These are phyloP conservation scores for Elaeagnus macrophylla DNA, from an alignment of 306 rosid species.

Conservation along the genomic window DNA sequence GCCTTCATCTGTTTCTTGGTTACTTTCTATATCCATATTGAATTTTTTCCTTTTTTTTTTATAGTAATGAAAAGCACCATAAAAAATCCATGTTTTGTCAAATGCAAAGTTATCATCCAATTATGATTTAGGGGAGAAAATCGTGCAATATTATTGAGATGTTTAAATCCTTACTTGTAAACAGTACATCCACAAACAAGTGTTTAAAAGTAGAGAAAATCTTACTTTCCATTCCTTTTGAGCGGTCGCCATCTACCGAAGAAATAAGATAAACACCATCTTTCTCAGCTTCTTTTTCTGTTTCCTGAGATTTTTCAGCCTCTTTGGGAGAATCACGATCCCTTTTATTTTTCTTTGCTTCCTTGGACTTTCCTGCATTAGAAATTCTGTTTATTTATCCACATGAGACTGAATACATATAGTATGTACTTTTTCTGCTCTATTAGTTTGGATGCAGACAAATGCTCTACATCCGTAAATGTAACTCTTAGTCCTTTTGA, in stretches of 20 bases:
- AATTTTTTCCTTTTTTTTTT: too few species aligned
- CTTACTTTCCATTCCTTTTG: slow-evolving; percentile 46
- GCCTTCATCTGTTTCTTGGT: too few species aligned
- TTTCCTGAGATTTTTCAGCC: slow-evolving; percentile 10
- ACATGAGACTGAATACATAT: background rate
- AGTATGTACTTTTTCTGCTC: slow-evolving; percentile 5
- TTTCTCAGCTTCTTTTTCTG: slow-evolving; percentile 9
- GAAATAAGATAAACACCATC: slow-evolving; percentile 27
- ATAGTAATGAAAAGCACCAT: too few species aligned
- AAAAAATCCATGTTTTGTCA: too few species aligned
- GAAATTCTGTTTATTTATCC: slow-evolving; percentile 2
- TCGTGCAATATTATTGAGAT: background rate
- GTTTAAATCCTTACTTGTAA: background rate
- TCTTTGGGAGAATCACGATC: slow-evolving; percentile 11
- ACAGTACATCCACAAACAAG: background rate
- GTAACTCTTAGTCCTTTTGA: slow-evolving; percentile 42
- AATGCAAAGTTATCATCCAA: too few species aligned
- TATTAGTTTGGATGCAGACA: slow-evolving; percentile 1
- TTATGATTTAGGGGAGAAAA: background rate
- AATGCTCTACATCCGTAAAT: slow-evolving; percentile 2
- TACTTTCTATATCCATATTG: too few species aligned
- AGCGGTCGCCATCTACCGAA: slow-evolving; percentile 32
- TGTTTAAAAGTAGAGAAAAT: slow-evolving; percentile 2
- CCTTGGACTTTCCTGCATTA: slow-evolving; percentile 25
- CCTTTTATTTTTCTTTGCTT: slow-evolving; percentile 28